Evolutionary conservation across 2,329 filamentous ascomycete species (phyloP).

Genomic region (Alternaria angustiovoidea): DNA sequence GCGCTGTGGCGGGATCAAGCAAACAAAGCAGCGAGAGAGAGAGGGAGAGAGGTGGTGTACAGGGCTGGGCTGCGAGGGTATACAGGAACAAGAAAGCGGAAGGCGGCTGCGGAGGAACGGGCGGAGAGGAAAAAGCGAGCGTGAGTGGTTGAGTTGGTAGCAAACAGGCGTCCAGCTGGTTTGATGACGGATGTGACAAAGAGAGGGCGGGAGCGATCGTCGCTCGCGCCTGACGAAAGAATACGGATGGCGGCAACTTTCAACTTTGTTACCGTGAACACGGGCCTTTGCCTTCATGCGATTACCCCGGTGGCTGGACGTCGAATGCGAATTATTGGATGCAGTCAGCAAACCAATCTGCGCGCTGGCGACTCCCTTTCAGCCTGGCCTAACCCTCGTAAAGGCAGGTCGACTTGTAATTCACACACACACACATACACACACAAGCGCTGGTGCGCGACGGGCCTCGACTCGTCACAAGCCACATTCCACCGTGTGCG

Average conservation of each 20-base stretch:
- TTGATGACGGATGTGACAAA: constrained; percentile 14
- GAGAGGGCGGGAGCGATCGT: constrained; percentile 15
- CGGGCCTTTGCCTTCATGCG: neutral
- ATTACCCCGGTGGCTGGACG: neutral
- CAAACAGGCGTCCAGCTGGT: neutral
- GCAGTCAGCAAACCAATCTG: constrained; percentile 13
- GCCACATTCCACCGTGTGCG: neutral
- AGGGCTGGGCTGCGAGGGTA: neutral
- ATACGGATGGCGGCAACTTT: neutral
- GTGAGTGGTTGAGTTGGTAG: neutral
- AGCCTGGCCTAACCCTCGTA: neutral
- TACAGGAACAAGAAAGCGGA: neutral
- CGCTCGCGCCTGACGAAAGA: constrained; percentile 10
- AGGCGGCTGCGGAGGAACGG: neutral
- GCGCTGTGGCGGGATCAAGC: constrained; percentile 4
- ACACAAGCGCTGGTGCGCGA: neutral
- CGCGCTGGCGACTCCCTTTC: neutral
- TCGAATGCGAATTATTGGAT: constrained; percentile 5
- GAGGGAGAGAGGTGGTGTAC: neutral
- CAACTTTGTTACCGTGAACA: constrained; percentile 1
- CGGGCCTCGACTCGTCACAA: neutral
- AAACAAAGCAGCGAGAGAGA: neutral
- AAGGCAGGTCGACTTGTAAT: constrained; percentile 10
- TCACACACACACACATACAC: constrained; percentile 1
- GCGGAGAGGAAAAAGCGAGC: constrained; percentile 7